phyloP scores from a whole-genome alignment of 768 basidiomycete species.

The Leccinum imitatum region DNA sequence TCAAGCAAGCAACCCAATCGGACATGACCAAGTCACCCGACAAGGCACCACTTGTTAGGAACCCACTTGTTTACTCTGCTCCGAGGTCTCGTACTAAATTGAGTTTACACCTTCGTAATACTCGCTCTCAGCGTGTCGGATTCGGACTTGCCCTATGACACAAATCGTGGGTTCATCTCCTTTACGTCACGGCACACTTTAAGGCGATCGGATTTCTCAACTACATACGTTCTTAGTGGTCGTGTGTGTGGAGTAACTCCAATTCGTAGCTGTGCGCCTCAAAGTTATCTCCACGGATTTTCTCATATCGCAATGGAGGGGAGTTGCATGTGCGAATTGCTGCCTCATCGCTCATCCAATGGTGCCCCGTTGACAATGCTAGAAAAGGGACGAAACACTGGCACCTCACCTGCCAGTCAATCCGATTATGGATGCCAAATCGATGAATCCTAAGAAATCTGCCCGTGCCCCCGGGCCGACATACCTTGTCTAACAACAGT shows the following conservation, averaged over 20 bases:
- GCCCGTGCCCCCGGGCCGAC: neutral
- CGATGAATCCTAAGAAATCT: neutral
- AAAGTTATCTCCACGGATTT: neutral
- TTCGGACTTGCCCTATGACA: neutral
- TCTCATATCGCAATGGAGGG: conserved; percentile 1
- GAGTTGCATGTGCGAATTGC: neutral
- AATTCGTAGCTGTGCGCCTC: neutral
- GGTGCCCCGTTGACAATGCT: neutral
- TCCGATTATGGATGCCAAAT: neutral
- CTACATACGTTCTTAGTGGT: neutral
- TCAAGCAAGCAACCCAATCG: neutral
- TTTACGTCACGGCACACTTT: neutral
- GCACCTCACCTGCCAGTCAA: neutral
- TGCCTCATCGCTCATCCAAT: neutral
- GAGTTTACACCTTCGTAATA: neutral
- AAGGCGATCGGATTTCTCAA: neutral
- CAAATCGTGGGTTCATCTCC: neutral
- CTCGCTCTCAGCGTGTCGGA: neutral
- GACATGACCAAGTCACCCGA: neutral
- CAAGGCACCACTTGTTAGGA: neutral
- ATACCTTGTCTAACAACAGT: neutral
- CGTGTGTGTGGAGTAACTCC: neutral
- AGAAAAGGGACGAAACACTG: neutral
- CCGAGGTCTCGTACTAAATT: neutral
- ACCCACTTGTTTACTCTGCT: neutral